Evolutionary conservation across 164 flowering plant genomes (phyloP), one percentile per base, ranked within the genome.

Genomic region (Tinospora cordifolia): DNA sequence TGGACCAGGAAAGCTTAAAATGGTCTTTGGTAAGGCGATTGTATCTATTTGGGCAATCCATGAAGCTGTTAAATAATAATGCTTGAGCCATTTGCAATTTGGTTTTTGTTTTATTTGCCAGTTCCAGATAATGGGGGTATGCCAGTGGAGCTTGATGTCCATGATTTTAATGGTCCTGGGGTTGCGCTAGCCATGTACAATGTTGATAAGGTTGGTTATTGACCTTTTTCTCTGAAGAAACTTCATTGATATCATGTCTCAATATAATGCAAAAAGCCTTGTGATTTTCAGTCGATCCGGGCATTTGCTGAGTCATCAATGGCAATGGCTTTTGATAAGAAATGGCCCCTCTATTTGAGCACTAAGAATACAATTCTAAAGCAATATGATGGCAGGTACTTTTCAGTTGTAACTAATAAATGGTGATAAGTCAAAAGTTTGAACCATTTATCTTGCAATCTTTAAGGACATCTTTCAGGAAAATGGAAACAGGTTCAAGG

Each of bases 311-410:
- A 92, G 78, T 82, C 98, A 63, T 92, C 98, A 27, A 92, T 95
- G 99, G 75, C 96, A 26, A 71, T 90, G 86, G 99, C 98, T 63
- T 86, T 82, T 81, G 74, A 82, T 41, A 95, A 95, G 84, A 92
- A 86, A 78, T 95, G 98, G 98, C 99, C 99, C 74, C 91, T 95
- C 66, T 95, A 95, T 79, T 79, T 95, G 83, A 95, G 99, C 80
- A 90, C 98, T 46, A 95, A 95, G 77, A 95, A 95, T 77, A 95
- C 99, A 39, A 95, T 95, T 66, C 86, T 95, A 8, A 95, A 95
- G 83, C 90, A 87, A 82, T 95, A 95, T 79, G 99, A 95, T 85
- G 99, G 99, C 81, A 92, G 98, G 99, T 95, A 79, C 36, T 59
- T 10, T 74, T 49, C 40, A 12, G 44, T 70, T 71, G 6, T 41